Conservation (phyloP, 2,329 filamentous ascomycete species). For the Immersiporthe knoxdaviesiana region DNA sequence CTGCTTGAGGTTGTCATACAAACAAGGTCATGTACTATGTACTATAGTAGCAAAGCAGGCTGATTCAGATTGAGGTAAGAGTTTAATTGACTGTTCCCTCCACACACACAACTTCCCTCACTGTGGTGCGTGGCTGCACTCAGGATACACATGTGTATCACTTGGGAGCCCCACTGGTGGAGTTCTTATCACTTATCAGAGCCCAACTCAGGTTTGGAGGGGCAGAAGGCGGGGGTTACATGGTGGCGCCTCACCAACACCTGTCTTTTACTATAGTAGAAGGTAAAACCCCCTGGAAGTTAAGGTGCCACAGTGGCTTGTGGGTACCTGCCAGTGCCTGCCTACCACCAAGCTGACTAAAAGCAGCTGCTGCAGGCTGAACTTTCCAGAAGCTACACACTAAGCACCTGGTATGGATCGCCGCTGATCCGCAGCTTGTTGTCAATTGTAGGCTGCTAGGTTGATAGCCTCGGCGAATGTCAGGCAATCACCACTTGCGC, state of each 20-base stretch:
- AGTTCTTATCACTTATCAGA: constrained; percentile 12
- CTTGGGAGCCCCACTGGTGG: neutral
- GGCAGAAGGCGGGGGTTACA: constrained; percentile 11
- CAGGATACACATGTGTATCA: constrained; percentile 2
- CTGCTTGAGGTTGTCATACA: neutral
- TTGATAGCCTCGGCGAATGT: constrained; percentile 3
- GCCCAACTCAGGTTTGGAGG: constrained; percentile 2
- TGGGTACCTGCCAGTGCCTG: neutral
- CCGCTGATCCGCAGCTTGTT: neutral
- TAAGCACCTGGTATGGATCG: neutral
- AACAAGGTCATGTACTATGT: neutral
- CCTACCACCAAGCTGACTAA: constrained; percentile 23
- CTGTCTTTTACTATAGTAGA: neutral
- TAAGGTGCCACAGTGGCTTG: neutral
- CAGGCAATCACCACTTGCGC: neutral
- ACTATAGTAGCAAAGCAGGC: neutral
- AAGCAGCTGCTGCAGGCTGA: constrained; percentile 5
- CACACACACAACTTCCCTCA: neutral
- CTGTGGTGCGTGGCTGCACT: neutral
- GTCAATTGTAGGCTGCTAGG: constrained; percentile 7
- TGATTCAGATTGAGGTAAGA: neutral
- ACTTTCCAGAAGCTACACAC: constrained; percentile 32
- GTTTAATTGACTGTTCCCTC: constrained; percentile 7
- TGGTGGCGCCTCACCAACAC: neutral
- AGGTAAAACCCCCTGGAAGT: neutral